Evolutionary conservation across 1,284 basidiomycete species (phyloP).

Genomic region (Rhizopogon parksii): DNA sequence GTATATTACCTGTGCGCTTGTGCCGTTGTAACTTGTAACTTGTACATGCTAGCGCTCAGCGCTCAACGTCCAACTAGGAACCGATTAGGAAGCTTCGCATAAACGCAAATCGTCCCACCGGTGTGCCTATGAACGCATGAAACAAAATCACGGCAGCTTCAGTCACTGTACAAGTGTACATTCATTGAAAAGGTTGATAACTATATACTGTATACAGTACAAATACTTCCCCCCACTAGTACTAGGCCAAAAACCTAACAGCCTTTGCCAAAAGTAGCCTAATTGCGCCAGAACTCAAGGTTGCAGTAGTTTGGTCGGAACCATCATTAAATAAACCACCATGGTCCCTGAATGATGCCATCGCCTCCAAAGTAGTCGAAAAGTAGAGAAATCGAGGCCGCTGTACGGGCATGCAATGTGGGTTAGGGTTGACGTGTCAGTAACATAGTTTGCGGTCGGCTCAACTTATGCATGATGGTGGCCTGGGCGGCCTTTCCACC

Average conservation of each 20-base stretch:
- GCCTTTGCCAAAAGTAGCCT: not conserved
- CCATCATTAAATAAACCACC: constrained; percentile 39
- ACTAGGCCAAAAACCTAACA: not conserved
- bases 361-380: constrained; percentile 49
- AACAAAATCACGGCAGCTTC: not conserved
- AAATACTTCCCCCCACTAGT: too few relatives aligned
- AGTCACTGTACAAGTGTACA: not conserved
- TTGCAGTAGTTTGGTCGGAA: constrained; percentile 15
- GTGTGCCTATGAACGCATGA: too few relatives aligned
- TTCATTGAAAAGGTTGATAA: too few relatives aligned
- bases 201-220: too few relatives aligned
- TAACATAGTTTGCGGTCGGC: constrained; percentile 10
- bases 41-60: too few relatives aligned
- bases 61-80: not conserved
- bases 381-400: constrained; percentile 29
- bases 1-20: not conserved
- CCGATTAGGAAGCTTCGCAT: not conserved
- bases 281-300: not conserved
- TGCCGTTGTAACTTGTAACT: too few relatives aligned
- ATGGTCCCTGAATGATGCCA: constrained; percentile 49
- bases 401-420: too few relatives aligned
- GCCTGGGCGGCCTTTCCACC: constrained; percentile 54
- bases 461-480: constrained; percentile 56
- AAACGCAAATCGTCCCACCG: not conserved
- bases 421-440: too few relatives aligned